phyloP scores from a whole-genome alignment of 441 rosid species.

The Geranium incanum region DNA sequence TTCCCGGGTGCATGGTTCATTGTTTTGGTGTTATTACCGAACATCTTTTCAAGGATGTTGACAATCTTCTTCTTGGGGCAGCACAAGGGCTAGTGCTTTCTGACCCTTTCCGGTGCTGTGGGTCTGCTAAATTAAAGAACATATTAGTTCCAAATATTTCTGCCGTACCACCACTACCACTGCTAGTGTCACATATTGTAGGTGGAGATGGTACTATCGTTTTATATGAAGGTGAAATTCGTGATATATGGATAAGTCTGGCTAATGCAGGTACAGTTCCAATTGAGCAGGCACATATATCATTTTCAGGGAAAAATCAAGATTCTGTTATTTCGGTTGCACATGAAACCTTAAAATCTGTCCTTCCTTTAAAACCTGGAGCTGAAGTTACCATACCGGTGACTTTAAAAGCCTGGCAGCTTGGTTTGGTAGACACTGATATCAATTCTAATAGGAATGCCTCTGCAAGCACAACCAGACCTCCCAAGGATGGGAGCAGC shows the following conservation, averaged over 20 bases:
- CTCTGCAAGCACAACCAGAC: conserved; percentile 51
- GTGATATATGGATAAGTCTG: conserved; percentile 70
- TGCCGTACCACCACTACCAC: conserved; percentile 69
- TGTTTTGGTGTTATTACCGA: conserved; percentile 95
- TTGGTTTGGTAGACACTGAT: conserved; percentile 54
- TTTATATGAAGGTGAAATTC: conserved; percentile 91
- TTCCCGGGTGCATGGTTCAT: conserved; percentile 87
- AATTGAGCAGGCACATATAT: conserved; percentile 84
- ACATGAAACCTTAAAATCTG: conserved; percentile 55
- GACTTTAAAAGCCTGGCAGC: conserved; percentile 93
- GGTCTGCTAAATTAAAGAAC: conserved; percentile 75
- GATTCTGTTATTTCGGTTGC: conserved; percentile 77
- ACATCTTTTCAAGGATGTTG: conserved; percentile 86
- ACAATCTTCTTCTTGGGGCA: conserved; percentile 91
- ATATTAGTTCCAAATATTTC: conserved; percentile 73
- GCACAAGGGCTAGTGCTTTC: conserved; percentile 97
- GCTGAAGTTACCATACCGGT: conserved; percentile 77
- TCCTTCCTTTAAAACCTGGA: conserved; percentile 90
- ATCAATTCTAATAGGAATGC: conserved; percentile 43
- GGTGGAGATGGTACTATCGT: conserved; percentile 91
- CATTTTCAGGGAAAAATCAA: conserved; percentile 89
- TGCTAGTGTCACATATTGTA: conserved; percentile 65
- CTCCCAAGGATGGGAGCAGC: conserved; percentile 62
- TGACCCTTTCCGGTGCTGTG: conserved; percentile 92
- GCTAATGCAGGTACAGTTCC: conserved; percentile 94